Conservation (phyloP, 306 rosid genomes). For the Prosopis cineraria region DNA sequence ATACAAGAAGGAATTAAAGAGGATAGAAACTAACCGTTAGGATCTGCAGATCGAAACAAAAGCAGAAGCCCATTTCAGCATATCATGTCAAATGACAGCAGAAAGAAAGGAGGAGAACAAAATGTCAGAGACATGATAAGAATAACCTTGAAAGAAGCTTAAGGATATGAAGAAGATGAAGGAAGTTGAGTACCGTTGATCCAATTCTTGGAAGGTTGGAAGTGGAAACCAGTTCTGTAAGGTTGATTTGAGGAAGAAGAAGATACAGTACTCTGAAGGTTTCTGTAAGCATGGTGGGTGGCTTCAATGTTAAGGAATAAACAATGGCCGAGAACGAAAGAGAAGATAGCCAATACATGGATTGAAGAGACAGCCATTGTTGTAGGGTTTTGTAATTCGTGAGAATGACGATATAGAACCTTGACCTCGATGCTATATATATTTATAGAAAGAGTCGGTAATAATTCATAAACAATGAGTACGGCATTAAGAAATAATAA, state of each 20-base stretch:
- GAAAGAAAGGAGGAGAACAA: constrained; percentile 8
- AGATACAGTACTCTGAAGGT: constrained; percentile 40
- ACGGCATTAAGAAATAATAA: not conserved
- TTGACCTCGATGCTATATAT: constrained; percentile 4
- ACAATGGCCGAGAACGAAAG: constrained; percentile 31
- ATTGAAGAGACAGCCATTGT: constrained; percentile 39
- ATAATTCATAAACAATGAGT: not conserved
- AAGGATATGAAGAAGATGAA: not conserved
- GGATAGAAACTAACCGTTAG: constrained; percentile 63
- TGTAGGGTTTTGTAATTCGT: constrained; percentile 17
- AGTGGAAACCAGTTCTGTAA: constrained; percentile 85
- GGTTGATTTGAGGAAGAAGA: constrained; percentile 48
- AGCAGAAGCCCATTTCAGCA: constrained; percentile 41
- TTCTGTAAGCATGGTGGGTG: constrained; percentile 48
- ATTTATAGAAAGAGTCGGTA: constrained; percentile 23
- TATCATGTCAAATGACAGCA: constrained; percentile 27
- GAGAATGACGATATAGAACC: constrained; percentile 12
- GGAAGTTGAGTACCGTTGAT: constrained; percentile 63
- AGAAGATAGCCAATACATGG: constrained; percentile 40
- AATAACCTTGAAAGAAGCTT: no score
- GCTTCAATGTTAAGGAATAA: constrained; percentile 56
- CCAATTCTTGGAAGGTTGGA: constrained; percentile 92
- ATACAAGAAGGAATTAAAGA: not conserved
- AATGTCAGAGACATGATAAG: constrained; percentile 50
- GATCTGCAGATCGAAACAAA: constrained; percentile 51